phyloP scores from a whole-genome alignment of 2,329 filamentous ascomycete genomes.

The Sclerotinia spermophila region DNA sequence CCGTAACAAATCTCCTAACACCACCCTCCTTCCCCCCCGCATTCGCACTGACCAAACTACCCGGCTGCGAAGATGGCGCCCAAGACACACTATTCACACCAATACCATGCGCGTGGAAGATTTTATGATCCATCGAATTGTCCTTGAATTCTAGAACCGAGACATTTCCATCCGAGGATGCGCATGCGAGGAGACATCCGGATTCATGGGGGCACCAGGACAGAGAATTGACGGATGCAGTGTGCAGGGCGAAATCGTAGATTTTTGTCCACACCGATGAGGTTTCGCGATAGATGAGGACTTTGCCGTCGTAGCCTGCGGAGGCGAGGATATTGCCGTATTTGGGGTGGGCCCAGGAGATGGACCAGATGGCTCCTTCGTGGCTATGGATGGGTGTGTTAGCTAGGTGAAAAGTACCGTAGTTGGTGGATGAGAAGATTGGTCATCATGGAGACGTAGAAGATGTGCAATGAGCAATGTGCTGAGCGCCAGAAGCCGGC shows the following conservation, averaged over 20 bases:
- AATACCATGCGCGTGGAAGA: conserved; percentile 87
- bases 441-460: background rate
- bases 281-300: conserved; percentile 97
- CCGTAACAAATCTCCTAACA: conserved; percentile 85
- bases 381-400: conserved; percentile 55
- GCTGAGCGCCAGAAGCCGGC: background rate
- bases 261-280: conserved; percentile 72
- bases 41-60: conserved; percentile 73
- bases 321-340: conserved; percentile 97
- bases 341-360: conserved; percentile 97
- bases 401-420: background rate
- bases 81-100: conserved; percentile 96
- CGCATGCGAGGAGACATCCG: conserved; percentile 90
- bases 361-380: conserved; percentile 96
- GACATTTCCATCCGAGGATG: conserved; percentile 89
- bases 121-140: conserved; percentile 84
- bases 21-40: conserved; percentile 50
- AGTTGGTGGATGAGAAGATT: background rate
- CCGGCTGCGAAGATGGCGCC: conserved; percentile 82
- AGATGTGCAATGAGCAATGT: background rate
- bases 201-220: conserved; percentile 97
- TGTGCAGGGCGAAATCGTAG: conserved; percentile 91
- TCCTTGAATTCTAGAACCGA: conserved; percentile 96
- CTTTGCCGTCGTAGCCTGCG: conserved; percentile 94
- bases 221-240: conserved; percentile 93